A percentile compares a stretch with the other conserved stretches of the same genome.
Conservation (phyloP, 176 grass and related monocot species). For the Triticum urartu region DNA sequence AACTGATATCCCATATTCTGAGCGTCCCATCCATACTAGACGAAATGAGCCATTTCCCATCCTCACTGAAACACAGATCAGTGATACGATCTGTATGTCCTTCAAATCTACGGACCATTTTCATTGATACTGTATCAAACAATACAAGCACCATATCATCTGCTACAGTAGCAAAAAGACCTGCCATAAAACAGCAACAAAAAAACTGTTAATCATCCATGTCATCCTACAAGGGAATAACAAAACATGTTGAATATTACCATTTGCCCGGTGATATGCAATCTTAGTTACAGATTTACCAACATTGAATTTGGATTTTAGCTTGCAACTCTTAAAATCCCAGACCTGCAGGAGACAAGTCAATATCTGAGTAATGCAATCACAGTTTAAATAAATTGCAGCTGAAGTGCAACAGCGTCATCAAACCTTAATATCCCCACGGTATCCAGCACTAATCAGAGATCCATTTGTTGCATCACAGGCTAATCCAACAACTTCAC, state of each 20-base stretch:
- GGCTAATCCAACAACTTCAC: conserved; percentile 87
- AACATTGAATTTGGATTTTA: conserved; percentile 75
- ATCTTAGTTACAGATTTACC: conserved; percentile 75
- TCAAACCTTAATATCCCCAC: conserved; percentile 88
- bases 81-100: conserved; percentile 87
- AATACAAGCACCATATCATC: conserved; percentile 81
- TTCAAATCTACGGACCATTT: conserved; percentile 89
- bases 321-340: conserved; percentile 73
- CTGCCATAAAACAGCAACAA: conserved; percentile 48
- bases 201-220: conserved; percentile 32
- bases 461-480: conserved; percentile 85
- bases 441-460: conserved; percentile 88
- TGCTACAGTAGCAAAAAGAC: conserved; percentile 74
- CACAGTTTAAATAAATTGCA: not conserved
- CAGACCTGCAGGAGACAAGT: conserved; percentile 58
- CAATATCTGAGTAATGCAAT: conserved; percentile 15
- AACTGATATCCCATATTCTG: conserved; percentile 96
- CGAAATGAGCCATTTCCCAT: conserved; percentile 94
- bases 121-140: conserved; percentile 64
- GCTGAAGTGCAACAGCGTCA: not conserved
- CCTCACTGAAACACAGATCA: conserved; percentile 91
- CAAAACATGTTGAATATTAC: conserved; percentile 44
- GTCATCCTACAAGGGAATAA: conserved; percentile 11
- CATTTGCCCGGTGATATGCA: conserved; percentile 85
- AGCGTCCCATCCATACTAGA: conserved; percentile 96